Evolutionary conservation across 345 rosid genomes (phyloP), one percentile per base, ranked within the genome.

Genomic region (Sonneratia alba): DNA sequence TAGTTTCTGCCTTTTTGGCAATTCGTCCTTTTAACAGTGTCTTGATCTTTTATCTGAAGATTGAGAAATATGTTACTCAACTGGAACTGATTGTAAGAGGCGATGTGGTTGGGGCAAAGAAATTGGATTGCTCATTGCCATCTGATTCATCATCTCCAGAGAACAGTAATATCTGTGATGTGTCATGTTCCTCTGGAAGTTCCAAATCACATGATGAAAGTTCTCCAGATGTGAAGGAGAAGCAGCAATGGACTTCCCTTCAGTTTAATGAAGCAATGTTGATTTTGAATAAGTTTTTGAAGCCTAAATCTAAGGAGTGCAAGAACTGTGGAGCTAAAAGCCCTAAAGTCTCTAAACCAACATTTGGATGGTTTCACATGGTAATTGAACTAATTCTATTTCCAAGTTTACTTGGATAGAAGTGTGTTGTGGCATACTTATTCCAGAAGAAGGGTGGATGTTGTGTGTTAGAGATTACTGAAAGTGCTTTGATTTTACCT

Each of bases 11-110:
- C 32, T 11, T 67, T n/a, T 21, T 19, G 27, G 6, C 42, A 3
- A 37, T n/a, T n/a, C 27, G 0, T 19, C 15, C 9, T 67, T n/a
- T 21, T 67, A 38, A 19, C 18, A 43, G 51, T 68, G 36, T 68
- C 36, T 68, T 27, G 10, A n/a, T 11, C 7, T 68, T 68, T 68
- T 45, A 48, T 19, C 79, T 64, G 34, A 76, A 93, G 98, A 94
- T 89, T 76, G 81, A 77, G 70, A 82, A 73, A 75, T 82, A 83
- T 73, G 82, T 86, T 70, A 49, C 85, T 66, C 86, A 87, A 83
- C 75, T 93, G 86, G 83, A 83, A 84, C 89, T 86, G 75, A 88
- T 93, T 73, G 77, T 79, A 48, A 88, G 88, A 81, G 97, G 96
- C 62, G 93, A 93, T 83, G 77, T 91, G 65, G 80, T 81, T 70